phyloP scores from a whole-genome alignment of 495 filamentous ascomycete genomes.

The Aspergillus saccharolyticus region DNA sequence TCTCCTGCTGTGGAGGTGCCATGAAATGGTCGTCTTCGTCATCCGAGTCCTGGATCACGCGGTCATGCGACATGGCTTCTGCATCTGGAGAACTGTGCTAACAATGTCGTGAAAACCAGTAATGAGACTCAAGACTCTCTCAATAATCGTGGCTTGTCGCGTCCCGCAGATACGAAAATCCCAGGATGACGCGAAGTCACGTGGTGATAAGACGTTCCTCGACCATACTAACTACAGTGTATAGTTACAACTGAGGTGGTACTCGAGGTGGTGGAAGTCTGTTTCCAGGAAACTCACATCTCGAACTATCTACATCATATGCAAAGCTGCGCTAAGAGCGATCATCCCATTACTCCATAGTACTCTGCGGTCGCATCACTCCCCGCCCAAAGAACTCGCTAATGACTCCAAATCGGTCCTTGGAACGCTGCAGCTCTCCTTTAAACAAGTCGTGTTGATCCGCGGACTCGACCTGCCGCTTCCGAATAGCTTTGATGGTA shows the following conservation, averaged over 20 bases:
- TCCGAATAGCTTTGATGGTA: constrained; percentile 78
- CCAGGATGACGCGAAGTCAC: constrained; percentile 26
- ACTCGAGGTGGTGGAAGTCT: no score
- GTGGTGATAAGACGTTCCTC: constrained; percentile 30
- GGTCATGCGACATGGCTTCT: constrained; percentile 33
- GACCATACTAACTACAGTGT: no score
- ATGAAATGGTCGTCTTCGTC: constrained; percentile 43
- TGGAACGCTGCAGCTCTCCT: constrained; percentile 69
- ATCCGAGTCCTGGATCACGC: constrained; percentile 48
- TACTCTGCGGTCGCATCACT: constrained; percentile 61
- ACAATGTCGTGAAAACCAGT: constrained; percentile 5
- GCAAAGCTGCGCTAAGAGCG: constrained; percentile 3
- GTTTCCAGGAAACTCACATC: background rate
- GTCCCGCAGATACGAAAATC: constrained; percentile 9
- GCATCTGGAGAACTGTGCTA: no score
- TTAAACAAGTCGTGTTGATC: constrained; percentile 88
- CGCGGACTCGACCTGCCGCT: constrained; percentile 80
- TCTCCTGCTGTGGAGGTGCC: constrained; percentile 23
- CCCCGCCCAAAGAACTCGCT: constrained; percentile 93
- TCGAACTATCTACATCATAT: background rate
- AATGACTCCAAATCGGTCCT: constrained; percentile 81
- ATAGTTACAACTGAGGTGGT: no score
- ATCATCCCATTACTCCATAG: constrained; percentile 29
- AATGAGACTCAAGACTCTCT: constrained; percentile 9
- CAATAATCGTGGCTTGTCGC: constrained; percentile 12